A percentile compares a stretch with the other conserved stretches of the same genome.
These are phyloP conservation scores for Mrakiaceae sp. DNA, from an alignment of 1,284 basidiomycete species.

Conservation along the genomic window DNA sequence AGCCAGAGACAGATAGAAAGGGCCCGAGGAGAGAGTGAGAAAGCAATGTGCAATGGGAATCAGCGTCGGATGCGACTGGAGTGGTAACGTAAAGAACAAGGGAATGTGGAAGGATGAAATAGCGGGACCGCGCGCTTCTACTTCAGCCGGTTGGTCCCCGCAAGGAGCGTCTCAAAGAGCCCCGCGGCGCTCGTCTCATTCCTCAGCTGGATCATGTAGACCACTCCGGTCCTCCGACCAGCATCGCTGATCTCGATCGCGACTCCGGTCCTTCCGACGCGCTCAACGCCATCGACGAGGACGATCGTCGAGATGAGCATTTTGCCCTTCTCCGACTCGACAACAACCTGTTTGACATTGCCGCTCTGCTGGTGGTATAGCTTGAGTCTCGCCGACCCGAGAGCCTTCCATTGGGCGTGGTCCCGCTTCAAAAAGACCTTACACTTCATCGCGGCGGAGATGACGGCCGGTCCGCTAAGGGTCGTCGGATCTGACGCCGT, in stretches of 20 bases:
- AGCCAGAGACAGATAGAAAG: too few species aligned
- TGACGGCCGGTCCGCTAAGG: constrained; percentile 52
- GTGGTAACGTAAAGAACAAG: neutral
- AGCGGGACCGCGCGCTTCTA: neutral
- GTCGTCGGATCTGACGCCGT: constrained; percentile 39
- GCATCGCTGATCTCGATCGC: constrained; percentile 89
- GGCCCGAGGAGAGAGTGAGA: too few species aligned
- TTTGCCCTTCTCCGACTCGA: constrained; percentile 67
- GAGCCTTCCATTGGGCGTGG: constrained; percentile 92
- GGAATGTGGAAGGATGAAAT: neutral
- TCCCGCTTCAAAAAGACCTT: constrained; percentile 94
- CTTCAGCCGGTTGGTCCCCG: constrained; percentile 61
- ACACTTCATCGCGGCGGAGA: constrained; percentile 95
- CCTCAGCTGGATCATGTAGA: constrained; percentile 93
- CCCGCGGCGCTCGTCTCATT: constrained; percentile 78
- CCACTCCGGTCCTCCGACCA: constrained; percentile 78
- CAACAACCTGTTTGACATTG: constrained; percentile 90
- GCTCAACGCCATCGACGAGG: constrained; percentile 87
- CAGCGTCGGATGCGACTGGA: neutral
- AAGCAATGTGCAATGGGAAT: too few species aligned
- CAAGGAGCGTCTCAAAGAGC: constrained; percentile 74
- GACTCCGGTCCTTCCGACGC: constrained; percentile 94
- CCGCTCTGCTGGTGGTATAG: constrained; percentile 71
- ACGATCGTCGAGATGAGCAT: constrained; percentile 90
- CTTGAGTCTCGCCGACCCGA: constrained; percentile 78